Conservation (phyloP, 139 green algal genomes). For the Mesostigma viride region DNA sequence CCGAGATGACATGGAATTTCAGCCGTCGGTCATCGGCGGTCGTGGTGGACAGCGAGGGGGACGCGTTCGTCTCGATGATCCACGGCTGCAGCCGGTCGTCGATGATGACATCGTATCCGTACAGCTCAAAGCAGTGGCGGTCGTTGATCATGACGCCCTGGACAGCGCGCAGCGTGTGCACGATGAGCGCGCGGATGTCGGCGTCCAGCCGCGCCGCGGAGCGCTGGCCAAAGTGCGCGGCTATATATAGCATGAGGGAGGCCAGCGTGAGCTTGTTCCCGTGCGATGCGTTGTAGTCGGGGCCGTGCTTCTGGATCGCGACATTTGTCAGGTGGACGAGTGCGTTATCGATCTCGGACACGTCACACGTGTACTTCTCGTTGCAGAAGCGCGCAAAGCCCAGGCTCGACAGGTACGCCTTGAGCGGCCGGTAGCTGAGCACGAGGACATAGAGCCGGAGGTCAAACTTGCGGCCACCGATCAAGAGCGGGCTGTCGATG, state of each 20-base stretch:
- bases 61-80: constrained; percentile 61
- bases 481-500: constrained; percentile 48
- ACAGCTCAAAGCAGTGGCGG: constrained; percentile 61
- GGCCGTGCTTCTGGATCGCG: constrained; percentile 51
- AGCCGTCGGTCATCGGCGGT: constrained; percentile 9
- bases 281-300: neutral
- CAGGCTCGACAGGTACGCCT: constrained; percentile 51
- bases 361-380: constrained; percentile 46
- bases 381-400: constrained; percentile 59
- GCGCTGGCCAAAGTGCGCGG: constrained; percentile 34
- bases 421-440: constrained; percentile 48
- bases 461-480: constrained; percentile 59
- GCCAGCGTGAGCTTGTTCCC: constrained; percentile 16
- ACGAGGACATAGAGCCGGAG: constrained; percentile 59
- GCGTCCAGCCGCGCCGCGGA: neutral
- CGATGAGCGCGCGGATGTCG: constrained; percentile 15
- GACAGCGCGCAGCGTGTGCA: constrained; percentile 7
- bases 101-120: constrained; percentile 60
- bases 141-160: constrained; percentile 66
- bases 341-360: constrained; percentile 41
- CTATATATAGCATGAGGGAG: constrained; percentile 41
- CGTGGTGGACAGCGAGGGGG: constrained; percentile 11
- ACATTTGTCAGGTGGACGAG: constrained; percentile 73
- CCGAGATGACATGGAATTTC: constrained; percentile 7
- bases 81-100: constrained; percentile 52